These are phyloP conservation scores for Tetradesmus lagerheimii DNA, from an alignment of 139 green algal species.

Conservation along the genomic window DNA sequence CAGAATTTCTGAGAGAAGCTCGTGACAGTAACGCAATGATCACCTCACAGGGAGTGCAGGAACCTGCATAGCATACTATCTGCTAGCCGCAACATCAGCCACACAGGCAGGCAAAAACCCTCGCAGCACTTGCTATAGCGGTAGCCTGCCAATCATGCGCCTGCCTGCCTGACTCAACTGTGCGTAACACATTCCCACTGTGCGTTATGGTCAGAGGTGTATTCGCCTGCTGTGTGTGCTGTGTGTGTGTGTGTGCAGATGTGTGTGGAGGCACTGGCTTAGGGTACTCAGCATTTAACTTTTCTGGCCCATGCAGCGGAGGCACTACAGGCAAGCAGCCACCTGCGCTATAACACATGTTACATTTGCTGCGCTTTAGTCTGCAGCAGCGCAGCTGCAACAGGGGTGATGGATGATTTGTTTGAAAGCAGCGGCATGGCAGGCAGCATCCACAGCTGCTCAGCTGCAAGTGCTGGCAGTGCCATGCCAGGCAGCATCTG, in stretches of 20 bases:
- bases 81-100: no score
- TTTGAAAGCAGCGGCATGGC: not conserved
- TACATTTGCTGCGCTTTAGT: no score
- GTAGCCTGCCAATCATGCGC: no score
- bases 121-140: no score
- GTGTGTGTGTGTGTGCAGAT: not conserved
- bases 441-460: not conserved
- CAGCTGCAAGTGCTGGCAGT: not conserved
- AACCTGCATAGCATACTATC: no score
- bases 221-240: not conserved
- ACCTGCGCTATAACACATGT: no score
- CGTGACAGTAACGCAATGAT: no score
- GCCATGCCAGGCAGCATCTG: not conserved
- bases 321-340: not conserved
- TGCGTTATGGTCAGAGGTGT: no score
- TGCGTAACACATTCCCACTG: no score
- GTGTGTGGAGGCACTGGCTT: slow-evolving; percentile 1
- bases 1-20: not conserved
- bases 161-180: no score
- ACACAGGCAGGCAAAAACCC: no score
- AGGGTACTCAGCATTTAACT: not conserved
- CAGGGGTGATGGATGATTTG: not conserved
- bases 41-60: no score
- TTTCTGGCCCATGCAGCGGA: not conserved
- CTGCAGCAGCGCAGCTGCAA: not conserved